Evolutionary conservation across 805 yeast species (phyloP).

Genomic region (Kodamaea kaohsiungensis): DNA sequence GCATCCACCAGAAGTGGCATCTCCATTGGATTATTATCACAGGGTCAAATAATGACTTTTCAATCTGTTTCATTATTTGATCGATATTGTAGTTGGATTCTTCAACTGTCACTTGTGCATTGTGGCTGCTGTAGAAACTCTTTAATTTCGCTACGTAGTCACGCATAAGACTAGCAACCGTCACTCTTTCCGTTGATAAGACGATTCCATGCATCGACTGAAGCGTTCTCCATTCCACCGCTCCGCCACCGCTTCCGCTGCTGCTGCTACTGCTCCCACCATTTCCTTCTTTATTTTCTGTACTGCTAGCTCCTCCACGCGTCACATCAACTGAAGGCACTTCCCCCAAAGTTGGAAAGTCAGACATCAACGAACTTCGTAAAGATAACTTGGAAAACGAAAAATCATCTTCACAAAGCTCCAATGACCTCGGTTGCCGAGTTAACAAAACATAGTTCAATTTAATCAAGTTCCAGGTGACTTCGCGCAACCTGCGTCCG

Average conservation of each 20-base stretch:
- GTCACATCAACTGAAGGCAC: background rate
- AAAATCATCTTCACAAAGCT: background rate
- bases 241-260: background rate
- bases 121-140: background rate
- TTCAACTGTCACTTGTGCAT: constrained; percentile 1
- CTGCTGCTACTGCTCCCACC: background rate
- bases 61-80: constrained; percentile 9
- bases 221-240: constrained; percentile 5
- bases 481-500: constrained; percentile 27
- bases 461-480: constrained; percentile 34
- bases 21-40: constrained; percentile 11
- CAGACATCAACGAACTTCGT: background rate
- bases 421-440: background rate
- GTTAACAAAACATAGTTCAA: constrained; percentile 16
- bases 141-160: constrained; percentile 19
- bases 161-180: constrained; percentile 22
- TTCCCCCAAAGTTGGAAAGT: background rate
- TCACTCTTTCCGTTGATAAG: constrained; percentile 22
- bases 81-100: constrained; percentile 13
- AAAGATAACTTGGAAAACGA: background rate
- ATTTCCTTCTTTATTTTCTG: too few species aligned
- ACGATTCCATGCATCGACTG: constrained; percentile 11
- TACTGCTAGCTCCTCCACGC: too few species aligned
- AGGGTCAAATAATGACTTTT: constrained; percentile 4
- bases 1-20: constrained; percentile 8